Conservation (phyloP, 345 rosid species). For the Raphanus raphanistrum region DNA sequence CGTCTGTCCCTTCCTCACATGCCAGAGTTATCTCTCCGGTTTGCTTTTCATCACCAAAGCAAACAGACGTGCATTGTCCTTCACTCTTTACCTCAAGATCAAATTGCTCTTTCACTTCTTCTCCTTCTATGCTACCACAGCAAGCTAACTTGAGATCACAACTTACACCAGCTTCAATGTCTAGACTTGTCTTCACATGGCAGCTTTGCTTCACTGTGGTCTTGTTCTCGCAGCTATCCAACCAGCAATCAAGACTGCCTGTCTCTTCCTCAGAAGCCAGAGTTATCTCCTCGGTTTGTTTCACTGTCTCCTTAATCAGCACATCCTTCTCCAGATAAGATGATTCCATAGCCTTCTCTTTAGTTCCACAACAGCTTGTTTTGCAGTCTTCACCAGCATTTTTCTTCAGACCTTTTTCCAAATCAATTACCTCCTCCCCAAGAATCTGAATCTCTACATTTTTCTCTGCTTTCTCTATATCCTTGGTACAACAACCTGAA, state of each 20-base stretch:
- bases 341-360: constrained; percentile 27
- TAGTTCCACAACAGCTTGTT: constrained; percentile 30
- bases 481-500: constrained; percentile 28
- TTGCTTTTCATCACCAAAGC: constrained; percentile 22
- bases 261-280: constrained; percentile 23
- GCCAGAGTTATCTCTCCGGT: constrained; percentile 24
- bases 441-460: not conserved
- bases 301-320: constrained; percentile 6
- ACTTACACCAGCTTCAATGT: constrained; percentile 4
- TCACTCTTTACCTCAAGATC: constrained; percentile 2
- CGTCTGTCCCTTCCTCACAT: constrained; percentile 12
- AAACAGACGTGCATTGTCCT: constrained; percentile 19
- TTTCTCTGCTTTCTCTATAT: constrained; percentile 19
- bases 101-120: constrained; percentile 4
- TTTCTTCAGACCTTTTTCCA: constrained; percentile 20
- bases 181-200: constrained; percentile 2
- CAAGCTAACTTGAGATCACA: constrained; percentile 28
- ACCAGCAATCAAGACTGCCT: not conserved
- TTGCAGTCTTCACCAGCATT: constrained; percentile 31
- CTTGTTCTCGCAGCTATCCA: constrained; percentile 6
- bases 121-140: constrained; percentile 13
- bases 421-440: not conserved
- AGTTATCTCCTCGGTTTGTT: constrained; percentile 24
- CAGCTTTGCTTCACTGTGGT: not conserved
- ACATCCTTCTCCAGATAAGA: not conserved